Base-by-base conservation (phyloP, 352 stramenopile genomes). In the Globisporangium paddicum region DNA sequence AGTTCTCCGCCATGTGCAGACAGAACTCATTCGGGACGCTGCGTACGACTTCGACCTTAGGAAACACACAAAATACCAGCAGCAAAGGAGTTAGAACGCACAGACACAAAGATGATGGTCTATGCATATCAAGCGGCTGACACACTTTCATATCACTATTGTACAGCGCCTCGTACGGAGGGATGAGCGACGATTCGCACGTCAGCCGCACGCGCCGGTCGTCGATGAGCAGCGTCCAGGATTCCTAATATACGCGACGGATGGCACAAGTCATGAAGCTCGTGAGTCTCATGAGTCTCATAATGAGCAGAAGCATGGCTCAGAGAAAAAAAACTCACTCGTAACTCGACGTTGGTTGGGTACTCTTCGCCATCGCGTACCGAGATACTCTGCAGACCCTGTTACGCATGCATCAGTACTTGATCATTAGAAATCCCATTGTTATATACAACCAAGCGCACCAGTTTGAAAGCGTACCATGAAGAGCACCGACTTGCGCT, bases 141-240 rank as follows among this genome's bases (percentile, higher is more conserved):
- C 14, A 30, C 70, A 87, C 77, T 66, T 83, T 77, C 50, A 93
- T 83, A 37, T 82, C 75, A 26, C 71, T 63, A 5, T 79, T 86
- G 63, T 92, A 94, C 11, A 89, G 73, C 16, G 74, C 83, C 62
- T 92, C 84, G 46, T 91, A 92, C 10, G 84, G 80, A 8, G 84
- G 80, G 2, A 94, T 72, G 2, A 94, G 61, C 26, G 84, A 91
- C 37, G 84, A 94, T 50, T 94, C 84, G 59, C 84, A 94, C 45
- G 82, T 87, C 34, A 94, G 64, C 4, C 84, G 71, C 38, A 94
- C 75, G 21, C 82, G 73, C 3, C 79, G 74, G 68, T 92, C 82
- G 51, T 94, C 84, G 25, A 92, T 86, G 23, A 94, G 57, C 19
- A 94, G 65, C 47, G 82, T 91, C 84, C 84, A 94, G 62, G 77